Evolutionary conservation across 768 basidiomycete genomes (phyloP).

Genomic region (Calocybe gangraenosa): DNA sequence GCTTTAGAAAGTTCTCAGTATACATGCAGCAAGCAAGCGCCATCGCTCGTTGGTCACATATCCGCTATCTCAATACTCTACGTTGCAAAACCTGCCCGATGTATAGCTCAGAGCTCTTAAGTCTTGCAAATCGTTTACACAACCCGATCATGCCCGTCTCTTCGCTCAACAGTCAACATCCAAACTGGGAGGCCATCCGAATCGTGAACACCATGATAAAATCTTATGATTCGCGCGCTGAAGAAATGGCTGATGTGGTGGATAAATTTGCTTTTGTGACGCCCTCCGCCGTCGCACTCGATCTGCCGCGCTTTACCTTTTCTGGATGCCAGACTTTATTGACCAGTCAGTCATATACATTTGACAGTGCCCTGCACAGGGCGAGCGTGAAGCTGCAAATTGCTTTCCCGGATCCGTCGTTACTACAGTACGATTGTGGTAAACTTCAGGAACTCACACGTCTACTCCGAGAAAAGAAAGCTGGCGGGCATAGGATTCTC

Average conservation of each 20-base stretch:
- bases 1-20: slow-evolving; percentile 55
- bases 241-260: slow-evolving; percentile 48
- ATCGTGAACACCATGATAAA: slow-evolving; percentile 48
- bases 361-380: slow-evolving; percentile 69
- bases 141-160: slow-evolving; percentile 51
- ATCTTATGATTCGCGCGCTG: slow-evolving; percentile 58
- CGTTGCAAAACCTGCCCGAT: slow-evolving; percentile 55
- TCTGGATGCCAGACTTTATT: slow-evolving; percentile 32
- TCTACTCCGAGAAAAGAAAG: slow-evolving; percentile 79
- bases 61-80: slow-evolving; percentile 68
- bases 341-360: slow-evolving; percentile 33
- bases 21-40: slow-evolving; percentile 45
- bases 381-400: slow-evolving; percentile 83
- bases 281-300: slow-evolving; percentile 70
- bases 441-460: slow-evolving; percentile 84
- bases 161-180: slow-evolving; percentile 30
- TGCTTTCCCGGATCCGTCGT: slow-evolving; percentile 85
- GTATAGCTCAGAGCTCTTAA: slow-evolving; percentile 44
- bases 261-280: slow-evolving; percentile 79
- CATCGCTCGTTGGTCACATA: slow-evolving; percentile 63
- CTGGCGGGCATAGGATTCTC: slow-evolving; percentile 83
- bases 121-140: slow-evolving; percentile 31
- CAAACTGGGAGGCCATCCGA: slow-evolving; percentile 40
- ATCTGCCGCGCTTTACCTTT: slow-evolving; percentile 64
- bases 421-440: slow-evolving; percentile 94